A percentile compares a stretch with the other conserved stretches of the same genome.
These are phyloP conservation scores for Xylariales sp. DNA, from an alignment of 2,329 filamentous ascomycete species.

Conservation along the genomic window DNA sequence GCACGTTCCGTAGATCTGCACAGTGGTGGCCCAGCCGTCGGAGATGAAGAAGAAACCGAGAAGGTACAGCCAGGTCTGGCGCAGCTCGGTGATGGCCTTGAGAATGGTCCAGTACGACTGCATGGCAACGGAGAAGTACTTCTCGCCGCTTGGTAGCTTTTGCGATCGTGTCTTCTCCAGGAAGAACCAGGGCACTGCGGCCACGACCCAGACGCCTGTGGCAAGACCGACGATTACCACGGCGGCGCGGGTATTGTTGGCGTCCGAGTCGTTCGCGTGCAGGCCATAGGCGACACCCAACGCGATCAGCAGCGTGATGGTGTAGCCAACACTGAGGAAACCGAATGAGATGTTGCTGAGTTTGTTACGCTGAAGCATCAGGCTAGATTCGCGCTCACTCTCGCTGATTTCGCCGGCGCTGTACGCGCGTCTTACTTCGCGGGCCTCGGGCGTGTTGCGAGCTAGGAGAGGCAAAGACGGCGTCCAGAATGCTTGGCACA, in stretches of 20 bases:
- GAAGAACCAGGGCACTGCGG: constrained; percentile 6
- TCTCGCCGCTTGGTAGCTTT: background rate
- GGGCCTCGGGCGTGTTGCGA: background rate
- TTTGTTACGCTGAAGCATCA: background rate
- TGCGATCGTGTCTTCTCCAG: constrained; percentile 1
- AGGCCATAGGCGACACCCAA: constrained; percentile 1
- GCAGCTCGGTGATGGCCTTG: background rate
- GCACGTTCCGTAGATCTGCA: background rate
- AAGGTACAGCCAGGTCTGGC: constrained; percentile 3
- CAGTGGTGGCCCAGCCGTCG: constrained; percentile 1
- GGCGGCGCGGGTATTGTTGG: background rate
- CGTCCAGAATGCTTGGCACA: background rate
- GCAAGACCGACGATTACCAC: constrained; percentile 1
- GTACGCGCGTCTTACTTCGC: background rate
- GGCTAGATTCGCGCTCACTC: background rate
- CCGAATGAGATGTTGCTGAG: constrained; percentile 1
- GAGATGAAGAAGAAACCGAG: background rate
- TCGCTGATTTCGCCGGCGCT: background rate
- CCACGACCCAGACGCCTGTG: background rate
- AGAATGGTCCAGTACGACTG: background rate
- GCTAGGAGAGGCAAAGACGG: constrained; percentile 4
- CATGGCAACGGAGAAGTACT: background rate
- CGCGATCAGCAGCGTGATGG: background rate
- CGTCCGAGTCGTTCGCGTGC: constrained; percentile 2
- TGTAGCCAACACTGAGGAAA: constrained; percentile 1